Conservation (phyloP, 78 protist genomes). For the Bodo saltans region DNA sequence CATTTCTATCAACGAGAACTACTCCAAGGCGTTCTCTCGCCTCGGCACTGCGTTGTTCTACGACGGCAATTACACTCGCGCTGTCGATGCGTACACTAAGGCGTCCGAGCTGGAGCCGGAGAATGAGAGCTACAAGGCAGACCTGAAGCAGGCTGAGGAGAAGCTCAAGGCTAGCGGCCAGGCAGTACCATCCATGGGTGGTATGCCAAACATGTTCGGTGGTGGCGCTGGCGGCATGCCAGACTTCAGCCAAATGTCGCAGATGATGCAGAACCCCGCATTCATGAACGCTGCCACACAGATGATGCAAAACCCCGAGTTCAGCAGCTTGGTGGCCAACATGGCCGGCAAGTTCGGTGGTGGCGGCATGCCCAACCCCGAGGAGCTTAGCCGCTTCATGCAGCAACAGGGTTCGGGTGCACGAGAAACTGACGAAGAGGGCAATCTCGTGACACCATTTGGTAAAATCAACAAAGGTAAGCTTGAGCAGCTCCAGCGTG, state of each 20-base stretch:
- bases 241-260: not conserved
- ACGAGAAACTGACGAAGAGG: not conserved
- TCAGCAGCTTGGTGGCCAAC: not conserved
- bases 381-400: too few species aligned
- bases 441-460: slow-evolving; percentile 9
- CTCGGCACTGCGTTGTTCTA: slow-evolving; percentile 71
- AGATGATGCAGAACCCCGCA: slow-evolving; percentile 20
- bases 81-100: slow-evolving; percentile 60
- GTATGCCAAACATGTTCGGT: not conserved
- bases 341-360: slow-evolving; percentile 5
- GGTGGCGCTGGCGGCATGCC: not conserved
- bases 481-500: not conserved
- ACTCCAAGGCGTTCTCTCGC: slow-evolving; percentile 27
- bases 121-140: slow-evolving; percentile 39
- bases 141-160: not conserved
- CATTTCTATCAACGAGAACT: not conserved
- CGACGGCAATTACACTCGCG: slow-evolving; percentile 61
- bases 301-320: slow-evolving; percentile 18
- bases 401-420: not conserved
- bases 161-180: not conserved
- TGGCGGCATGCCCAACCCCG: not conserved
- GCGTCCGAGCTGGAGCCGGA: slow-evolving; percentile 72
- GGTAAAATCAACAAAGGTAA: not conserved
- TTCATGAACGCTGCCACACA: not conserved
- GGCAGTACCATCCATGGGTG: not conserved